Conservation (phyloP, 2,329 filamentous ascomycete species). For the Trichoderma hamatum region DNA sequence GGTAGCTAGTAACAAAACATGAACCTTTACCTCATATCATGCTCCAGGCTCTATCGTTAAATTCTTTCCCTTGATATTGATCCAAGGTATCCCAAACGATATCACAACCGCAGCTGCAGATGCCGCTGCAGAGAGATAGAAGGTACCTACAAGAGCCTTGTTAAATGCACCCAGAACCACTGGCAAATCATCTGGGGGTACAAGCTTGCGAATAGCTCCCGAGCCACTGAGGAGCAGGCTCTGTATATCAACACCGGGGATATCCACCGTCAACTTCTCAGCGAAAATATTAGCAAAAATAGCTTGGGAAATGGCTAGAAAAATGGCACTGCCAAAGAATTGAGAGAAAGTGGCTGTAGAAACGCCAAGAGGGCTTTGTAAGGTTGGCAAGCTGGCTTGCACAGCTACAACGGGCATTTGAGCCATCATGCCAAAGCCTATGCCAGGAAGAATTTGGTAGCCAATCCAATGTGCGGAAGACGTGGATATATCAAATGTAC, state of each 20-base stretch:
- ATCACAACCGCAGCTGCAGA: background rate
- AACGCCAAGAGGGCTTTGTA: background rate
- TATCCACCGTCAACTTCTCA: background rate
- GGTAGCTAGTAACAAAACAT: background rate
- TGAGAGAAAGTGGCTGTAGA: conserved; percentile 1
- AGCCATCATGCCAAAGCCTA: background rate
- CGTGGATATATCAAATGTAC: background rate
- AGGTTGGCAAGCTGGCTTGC: background rate
- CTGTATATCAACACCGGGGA: background rate
- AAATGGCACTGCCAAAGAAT: conserved; percentile 4
- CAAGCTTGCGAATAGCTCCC: background rate
- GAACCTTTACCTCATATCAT: background rate
- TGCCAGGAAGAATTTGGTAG: background rate
- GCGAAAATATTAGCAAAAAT: background rate
- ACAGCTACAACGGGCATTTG: conserved; percentile 5
- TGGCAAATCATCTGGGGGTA: background rate
- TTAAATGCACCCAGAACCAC: background rate
- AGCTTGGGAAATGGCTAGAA: background rate
- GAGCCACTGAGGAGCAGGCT: background rate
- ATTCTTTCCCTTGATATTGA: background rate
- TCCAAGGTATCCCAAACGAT: background rate
- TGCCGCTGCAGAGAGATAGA: background rate
- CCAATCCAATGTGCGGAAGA: background rate
- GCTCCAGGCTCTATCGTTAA: background rate
- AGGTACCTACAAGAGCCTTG: background rate